A percentile compares a stretch with the other conserved stretches of the same genome.
These are phyloP conservation scores for Nannochloropsis granulata DNA, from an alignment of 108 stramenopile genomes.

Conservation along the genomic window DNA sequence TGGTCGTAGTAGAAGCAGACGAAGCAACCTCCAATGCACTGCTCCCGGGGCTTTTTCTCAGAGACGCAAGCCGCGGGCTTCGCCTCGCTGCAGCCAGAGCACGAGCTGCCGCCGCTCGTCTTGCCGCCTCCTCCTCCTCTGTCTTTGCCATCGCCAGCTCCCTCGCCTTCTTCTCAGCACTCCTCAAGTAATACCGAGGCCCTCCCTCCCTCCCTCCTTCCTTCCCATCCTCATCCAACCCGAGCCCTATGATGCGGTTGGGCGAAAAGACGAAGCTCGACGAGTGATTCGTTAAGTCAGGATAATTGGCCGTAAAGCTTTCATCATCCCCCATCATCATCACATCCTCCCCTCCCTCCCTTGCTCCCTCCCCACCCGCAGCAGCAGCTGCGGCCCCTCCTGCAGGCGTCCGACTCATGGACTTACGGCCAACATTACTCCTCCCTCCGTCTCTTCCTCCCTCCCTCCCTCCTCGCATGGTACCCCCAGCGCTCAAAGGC, in stretches of 20 bases:
- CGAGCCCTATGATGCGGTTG: not conserved
- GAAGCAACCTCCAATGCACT: not conserved
- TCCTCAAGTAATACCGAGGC: not conserved
- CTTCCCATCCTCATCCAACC: not conserved
- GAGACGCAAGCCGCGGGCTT: not conserved
- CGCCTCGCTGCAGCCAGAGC: not conserved
- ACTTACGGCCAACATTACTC: not conserved
- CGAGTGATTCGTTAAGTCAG: not conserved
- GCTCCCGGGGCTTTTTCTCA: not conserved
- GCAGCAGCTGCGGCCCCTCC: not conserved
- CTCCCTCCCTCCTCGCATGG: no score
- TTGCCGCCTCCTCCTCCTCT: not conserved
- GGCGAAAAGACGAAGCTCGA: not conserved
- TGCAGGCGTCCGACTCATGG: not conserved
- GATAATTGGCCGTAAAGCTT: not conserved
- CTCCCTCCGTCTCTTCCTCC: not conserved
- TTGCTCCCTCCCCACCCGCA: not conserved
- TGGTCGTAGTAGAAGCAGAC: not conserved
- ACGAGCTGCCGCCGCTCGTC: not conserved
- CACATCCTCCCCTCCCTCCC: not conserved
- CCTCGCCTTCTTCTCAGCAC: not conserved
- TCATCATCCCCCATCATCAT: not conserved
- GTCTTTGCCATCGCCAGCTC: not conserved
- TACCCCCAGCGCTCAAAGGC: not conserved
- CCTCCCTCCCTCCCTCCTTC: not conserved